These are phyloP conservation scores for Oleoguttula mirabilis DNA, from an alignment of 495 filamentous ascomycete genomes.

Conservation along the genomic window DNA sequence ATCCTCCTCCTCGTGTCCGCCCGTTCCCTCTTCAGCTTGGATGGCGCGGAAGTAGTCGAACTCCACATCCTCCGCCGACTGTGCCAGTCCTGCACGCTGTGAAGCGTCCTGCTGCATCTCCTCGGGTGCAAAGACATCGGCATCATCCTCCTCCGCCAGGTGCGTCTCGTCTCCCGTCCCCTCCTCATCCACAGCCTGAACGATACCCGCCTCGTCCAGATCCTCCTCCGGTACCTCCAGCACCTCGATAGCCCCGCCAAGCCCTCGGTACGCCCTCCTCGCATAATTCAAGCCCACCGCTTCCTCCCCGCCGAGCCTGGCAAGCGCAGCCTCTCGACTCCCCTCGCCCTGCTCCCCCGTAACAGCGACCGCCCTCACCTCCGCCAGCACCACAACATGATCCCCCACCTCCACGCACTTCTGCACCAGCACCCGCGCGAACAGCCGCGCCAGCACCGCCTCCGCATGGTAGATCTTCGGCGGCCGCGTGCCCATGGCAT, in stretches of 20 bases:
- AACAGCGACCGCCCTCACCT: conserved; percentile 25
- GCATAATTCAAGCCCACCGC: conserved; percentile 7
- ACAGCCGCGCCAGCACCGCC: conserved; percentile 21
- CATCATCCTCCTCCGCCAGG: not conserved
- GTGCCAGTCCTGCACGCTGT: not conserved
- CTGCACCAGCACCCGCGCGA: conserved; percentile 9
- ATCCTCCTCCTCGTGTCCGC: not conserved
- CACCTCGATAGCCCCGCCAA: not conserved
- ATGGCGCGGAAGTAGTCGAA: not conserved
- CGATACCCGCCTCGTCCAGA: not conserved
- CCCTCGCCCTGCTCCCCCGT: not conserved
- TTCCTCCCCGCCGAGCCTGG: not conserved
- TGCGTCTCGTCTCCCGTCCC: no score
- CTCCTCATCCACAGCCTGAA: no score
- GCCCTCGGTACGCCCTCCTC: conserved; percentile 1
- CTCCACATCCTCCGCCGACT: not conserved
- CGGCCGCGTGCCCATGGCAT: not conserved
- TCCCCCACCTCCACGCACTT: conserved; percentile 37
- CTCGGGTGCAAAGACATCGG: not conserved
- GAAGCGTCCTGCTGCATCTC: not conserved
- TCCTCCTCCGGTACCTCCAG: not conserved
- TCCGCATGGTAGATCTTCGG: not conserved
- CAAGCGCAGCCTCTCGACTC: not conserved
- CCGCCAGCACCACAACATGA: conserved; percentile 45
- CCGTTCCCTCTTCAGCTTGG: not conserved